These are phyloP conservation scores for Komagataella phaffii DNA, from an alignment of 805 yeast species.

Conservation along the genomic window DNA sequence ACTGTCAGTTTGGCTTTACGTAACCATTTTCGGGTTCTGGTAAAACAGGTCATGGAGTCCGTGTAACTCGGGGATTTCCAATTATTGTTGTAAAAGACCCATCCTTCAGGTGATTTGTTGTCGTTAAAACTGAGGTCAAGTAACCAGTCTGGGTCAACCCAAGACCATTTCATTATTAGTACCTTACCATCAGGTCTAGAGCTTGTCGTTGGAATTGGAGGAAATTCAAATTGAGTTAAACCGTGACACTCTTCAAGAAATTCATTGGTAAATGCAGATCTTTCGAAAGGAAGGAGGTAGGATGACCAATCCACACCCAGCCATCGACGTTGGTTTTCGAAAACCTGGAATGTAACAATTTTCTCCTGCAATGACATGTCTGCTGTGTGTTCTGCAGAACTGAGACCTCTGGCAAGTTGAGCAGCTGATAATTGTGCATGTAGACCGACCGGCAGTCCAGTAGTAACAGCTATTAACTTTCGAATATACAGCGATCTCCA, in stretches of 20 bases:
- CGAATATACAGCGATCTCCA: conserved; percentile 37
- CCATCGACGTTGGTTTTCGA: conserved; percentile 52
- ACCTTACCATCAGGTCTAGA: conserved; percentile 4
- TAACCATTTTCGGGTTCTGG: conserved; percentile 37
- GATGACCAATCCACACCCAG: conserved; percentile 47
- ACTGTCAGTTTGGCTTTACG: conserved; percentile 24
- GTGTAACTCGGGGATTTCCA: conserved; percentile 28
- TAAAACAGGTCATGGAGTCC: conserved; percentile 36
- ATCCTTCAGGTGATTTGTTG: conserved; percentile 27
- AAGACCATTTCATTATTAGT: conserved; percentile 35
- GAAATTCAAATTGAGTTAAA: conserved; percentile 29
- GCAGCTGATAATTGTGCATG: background rate
- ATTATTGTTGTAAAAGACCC: conserved; percentile 39
- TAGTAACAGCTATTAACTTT: conserved; percentile 21
- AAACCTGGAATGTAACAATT: conserved; percentile 32
- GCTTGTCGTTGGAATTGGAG: conserved; percentile 10
- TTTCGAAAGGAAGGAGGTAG: conserved; percentile 35
- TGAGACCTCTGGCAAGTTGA: background rate
- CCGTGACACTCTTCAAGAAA: conserved; percentile 16
- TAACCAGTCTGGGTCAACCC: conserved; percentile 42
- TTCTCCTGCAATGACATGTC: conserved; percentile 14
- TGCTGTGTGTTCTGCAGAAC: conserved; percentile 3
- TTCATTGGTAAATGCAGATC: conserved; percentile 33
- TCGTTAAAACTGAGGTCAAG: conserved; percentile 27
- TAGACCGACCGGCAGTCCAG: conserved; percentile 21